phyloP scores from a whole-genome alignment of 495 filamentous ascomycete species.

The Tuber calosporum region DNA sequence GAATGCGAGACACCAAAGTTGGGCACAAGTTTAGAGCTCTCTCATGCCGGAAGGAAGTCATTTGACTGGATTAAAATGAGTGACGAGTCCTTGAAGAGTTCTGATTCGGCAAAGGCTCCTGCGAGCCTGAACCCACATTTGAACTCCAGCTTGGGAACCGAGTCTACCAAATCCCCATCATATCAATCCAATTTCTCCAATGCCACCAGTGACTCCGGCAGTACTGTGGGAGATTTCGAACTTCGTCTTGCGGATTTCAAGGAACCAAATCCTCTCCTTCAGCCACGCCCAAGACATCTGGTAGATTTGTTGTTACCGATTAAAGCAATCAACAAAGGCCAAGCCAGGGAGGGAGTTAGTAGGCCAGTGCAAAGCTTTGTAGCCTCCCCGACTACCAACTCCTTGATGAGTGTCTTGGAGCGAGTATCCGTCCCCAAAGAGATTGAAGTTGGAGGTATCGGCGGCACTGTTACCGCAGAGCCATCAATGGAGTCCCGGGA shows the following conservation, averaged over 20 bases:
- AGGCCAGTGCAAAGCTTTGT: constrained; percentile 17
- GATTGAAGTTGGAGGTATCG: not conserved
- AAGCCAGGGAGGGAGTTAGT: constrained; percentile 4
- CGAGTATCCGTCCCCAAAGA: not conserved
- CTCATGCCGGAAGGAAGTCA: not conserved
- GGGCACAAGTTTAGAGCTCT: not conserved
- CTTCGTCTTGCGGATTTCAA: not conserved
- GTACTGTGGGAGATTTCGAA: not conserved
- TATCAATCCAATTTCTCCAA: not conserved
- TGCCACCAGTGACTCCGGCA: not conserved
- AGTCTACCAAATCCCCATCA: not conserved
- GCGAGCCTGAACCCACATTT: not conserved
- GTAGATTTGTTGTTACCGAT: not conserved
- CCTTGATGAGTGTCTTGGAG: not conserved
- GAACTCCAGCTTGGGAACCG: not conserved
- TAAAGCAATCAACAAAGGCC: constrained; percentile 10
- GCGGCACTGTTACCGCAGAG: not conserved
- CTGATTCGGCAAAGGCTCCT: not conserved
- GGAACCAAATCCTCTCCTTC: not conserved
- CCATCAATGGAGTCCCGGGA: not conserved
- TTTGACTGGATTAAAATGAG: not conserved
- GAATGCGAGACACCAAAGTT: not conserved
- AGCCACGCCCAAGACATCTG: not conserved
- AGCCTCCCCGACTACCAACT: constrained; percentile 12
- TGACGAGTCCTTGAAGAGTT: not conserved